A percentile compares a stretch with the other conserved stretches of the same genome.
These are phyloP conservation scores for Boechera retrofracta DNA, from an alignment of 345 rosid species.

Conservation along the genomic window DNA sequence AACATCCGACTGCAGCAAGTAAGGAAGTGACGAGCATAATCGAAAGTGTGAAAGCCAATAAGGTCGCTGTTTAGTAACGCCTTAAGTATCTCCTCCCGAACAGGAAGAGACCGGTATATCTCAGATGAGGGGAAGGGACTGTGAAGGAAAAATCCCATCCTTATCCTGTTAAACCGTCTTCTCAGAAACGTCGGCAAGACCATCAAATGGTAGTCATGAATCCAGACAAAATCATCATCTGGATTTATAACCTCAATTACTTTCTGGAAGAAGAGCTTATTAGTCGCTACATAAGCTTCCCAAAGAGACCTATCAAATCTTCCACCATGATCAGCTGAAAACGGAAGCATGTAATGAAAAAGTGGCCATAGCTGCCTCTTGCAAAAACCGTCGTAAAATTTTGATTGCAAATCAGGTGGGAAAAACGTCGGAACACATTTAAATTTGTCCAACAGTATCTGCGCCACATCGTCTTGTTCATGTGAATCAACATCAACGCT, in stretches of 20 bases:
- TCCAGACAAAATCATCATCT: conserved; percentile 52
- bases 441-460: conserved; percentile 46
- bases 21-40: conserved; percentile 78
- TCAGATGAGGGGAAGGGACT: conserved; percentile 51
- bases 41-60: conserved; percentile 64
- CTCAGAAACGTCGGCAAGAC: conserved; percentile 48
- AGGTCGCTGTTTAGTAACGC: conserved; percentile 50
- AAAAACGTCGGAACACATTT: conserved; percentile 49
- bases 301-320: conserved; percentile 53
- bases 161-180: conserved; percentile 48
- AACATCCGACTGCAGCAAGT: conserved; percentile 52
- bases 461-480: conserved; percentile 51
- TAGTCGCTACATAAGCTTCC: conserved; percentile 48
- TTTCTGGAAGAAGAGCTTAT: conserved; percentile 49
- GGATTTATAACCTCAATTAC: conserved; percentile 48
- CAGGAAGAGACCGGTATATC: conserved; percentile 50
- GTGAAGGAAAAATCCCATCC: conserved; percentile 52
- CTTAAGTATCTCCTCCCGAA: conserved; percentile 50
- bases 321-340: conserved; percentile 50
- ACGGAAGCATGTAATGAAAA: conserved; percentile 50
- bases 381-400: conserved; percentile 49
- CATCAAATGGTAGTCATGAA: conserved; percentile 53
- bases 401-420: conserved; percentile 46
- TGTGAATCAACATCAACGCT: conserved; percentile 43
- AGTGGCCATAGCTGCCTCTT: conserved; percentile 51